Conservation (phyloP, 2,329 filamentous ascomycete genomes). For the Xylaria sp. region DNA sequence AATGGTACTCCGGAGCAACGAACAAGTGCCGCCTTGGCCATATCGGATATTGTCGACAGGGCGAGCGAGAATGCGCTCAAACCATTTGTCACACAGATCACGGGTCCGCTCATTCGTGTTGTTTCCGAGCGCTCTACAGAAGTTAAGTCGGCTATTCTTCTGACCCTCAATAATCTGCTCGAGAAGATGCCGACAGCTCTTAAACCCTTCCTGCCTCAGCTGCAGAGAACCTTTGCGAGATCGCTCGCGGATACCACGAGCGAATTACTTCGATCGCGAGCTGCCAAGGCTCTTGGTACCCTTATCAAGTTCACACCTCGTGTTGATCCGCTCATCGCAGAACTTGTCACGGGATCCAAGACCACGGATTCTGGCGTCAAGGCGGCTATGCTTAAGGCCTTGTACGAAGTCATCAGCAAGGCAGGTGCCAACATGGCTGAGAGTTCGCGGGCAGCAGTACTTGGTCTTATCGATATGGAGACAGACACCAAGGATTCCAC, state of each 20-base stretch:
- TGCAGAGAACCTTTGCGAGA: slow-evolving; percentile 95
- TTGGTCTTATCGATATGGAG: slow-evolving; percentile 83
- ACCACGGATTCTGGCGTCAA: slow-evolving; percentile 81
- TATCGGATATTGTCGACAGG: slow-evolving; percentile 92
- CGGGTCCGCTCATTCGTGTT: slow-evolving; percentile 93
- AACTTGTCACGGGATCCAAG: slow-evolving; percentile 93
- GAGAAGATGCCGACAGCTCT: slow-evolving; percentile 95
- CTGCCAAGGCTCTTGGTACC: slow-evolving; percentile 89
- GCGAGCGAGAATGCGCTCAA: slow-evolving; percentile 83
- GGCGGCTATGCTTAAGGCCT: slow-evolving; percentile 92
- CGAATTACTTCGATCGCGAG: slow-evolving; percentile 77
- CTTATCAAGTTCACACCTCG: slow-evolving; percentile 92
- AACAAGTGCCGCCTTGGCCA: slow-evolving; percentile 84
- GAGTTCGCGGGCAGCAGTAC: slow-evolving; percentile 74
- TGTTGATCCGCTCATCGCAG: slow-evolving; percentile 86
- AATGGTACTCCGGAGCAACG: slow-evolving; percentile 91
- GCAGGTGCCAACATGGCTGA: slow-evolving; percentile 94
- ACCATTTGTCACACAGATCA: slow-evolving; percentile 95
- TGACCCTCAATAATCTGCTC: slow-evolving; percentile 89
- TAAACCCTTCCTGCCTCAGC: slow-evolving; percentile 93
- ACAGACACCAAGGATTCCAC: slow-evolving; percentile 66
- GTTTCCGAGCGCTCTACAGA: slow-evolving; percentile 95
- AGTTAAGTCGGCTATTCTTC: slow-evolving; percentile 88
- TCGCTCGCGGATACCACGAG: slow-evolving; percentile 90
- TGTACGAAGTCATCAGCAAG: slow-evolving; percentile 95